These are phyloP conservation scores for Sporodiniella umbellata DNA, from an alignment of 371 early-diverging fungal genomes.

Conservation along the genomic window DNA sequence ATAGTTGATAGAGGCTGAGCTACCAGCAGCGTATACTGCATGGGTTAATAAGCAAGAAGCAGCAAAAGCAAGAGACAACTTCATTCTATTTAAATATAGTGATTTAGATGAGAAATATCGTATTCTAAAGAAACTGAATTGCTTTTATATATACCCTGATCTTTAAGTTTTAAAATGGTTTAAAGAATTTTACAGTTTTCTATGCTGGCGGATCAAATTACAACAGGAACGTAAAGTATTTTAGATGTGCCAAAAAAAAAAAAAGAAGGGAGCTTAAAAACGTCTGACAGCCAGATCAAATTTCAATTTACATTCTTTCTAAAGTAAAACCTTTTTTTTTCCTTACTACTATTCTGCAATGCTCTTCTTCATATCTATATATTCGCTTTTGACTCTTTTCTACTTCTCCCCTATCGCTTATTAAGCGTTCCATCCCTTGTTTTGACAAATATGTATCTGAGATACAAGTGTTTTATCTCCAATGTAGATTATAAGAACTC, in stretches of 20 bases:
- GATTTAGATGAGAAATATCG: not conserved
- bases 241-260: not conserved
- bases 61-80: slow-evolving; percentile 18
- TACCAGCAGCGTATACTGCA: slow-evolving; percentile 11
- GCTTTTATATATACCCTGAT: not conserved
- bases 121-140: not conserved
- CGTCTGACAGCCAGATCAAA: not conserved
- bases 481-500: not conserved
- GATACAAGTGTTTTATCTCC: not conserved
- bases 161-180: not conserved
- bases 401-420: not conserved
- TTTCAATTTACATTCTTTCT: not conserved
- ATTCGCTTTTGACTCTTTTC: not conserved
- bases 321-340: not conserved
- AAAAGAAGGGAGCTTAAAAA: not conserved
- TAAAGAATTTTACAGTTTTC: not conserved
- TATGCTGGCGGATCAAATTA: not conserved
- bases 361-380: not conserved
- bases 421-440: not conserved
- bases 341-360: not conserved
- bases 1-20: not conserved
- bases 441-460: not conserved
- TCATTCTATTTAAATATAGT: slow-evolving; percentile 11
- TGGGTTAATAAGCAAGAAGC: slow-evolving; percentile 16
- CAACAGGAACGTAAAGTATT: not conserved